Base-by-base conservation (phyloP, 345 rosid genomes). In the Psidium friedrichsthalianum region DNA sequence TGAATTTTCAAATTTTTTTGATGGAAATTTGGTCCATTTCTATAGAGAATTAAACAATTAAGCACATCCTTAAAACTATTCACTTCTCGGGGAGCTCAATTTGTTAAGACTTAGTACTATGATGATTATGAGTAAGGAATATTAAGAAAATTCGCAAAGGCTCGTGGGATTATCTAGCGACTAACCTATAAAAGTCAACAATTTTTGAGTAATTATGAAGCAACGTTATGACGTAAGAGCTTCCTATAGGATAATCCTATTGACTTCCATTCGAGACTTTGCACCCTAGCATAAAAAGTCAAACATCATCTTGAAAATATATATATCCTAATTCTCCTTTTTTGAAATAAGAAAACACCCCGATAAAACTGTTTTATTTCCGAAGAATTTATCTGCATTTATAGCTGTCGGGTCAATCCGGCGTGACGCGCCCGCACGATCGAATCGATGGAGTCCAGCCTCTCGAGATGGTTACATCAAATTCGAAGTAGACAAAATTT, bases 341-440 rank as follows among this genome's bases (percentile, higher is more conserved):
- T 29, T 5, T 2, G 12, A 64, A 64, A 64, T 32, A 64, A 29
- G 76, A 27, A 16, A 32, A 29, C 11, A 61, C 0, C 0, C 0
- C 5, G 2, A 61, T 29, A 29, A 61, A 27, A 61, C 3, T 5
- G 5, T 51, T 0, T 10, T 10, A 20, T 21, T 3, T 29, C 1
- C 42, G 2, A 3, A 29, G 15, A 29, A 0, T 0, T 2, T 0
- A 6, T 29, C 1, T 13, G 6, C 11, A 64, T 15, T 64, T 16
- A 29, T 6, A 15, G 3, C 29, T 3, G 22, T 7, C 49, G 10
- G 22, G 42, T 32, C 32, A 11, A 11, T 29, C 16, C 7, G 22
- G 22, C 42, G 7, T 64, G 8, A 3, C 76, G 18, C 3, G 22
- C 11, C 6, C 18, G 54, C 1, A 1, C 54, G 54, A 5, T 11